These are phyloP conservation scores for Dalechampia spathulata DNA, from an alignment of 441 rosid genomes.

Conservation along the genomic window DNA sequence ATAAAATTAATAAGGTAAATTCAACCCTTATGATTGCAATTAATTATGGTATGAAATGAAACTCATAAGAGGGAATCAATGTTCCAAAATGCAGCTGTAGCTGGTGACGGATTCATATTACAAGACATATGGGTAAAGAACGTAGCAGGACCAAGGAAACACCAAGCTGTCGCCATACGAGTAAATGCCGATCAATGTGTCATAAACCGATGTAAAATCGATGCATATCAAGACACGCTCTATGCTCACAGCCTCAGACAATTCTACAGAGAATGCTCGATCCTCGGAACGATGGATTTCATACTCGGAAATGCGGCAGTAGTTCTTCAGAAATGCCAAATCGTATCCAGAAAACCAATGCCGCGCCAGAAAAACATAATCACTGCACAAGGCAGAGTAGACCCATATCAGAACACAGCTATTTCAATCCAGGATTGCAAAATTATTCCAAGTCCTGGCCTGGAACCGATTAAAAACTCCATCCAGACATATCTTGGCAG, in stretches of 20 bases:
- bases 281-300: slow-evolving; percentile 15
- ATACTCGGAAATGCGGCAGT: slow-evolving; percentile 18
- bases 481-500: slow-evolving; percentile 42
- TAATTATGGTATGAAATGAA: no score
- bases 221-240: slow-evolving; percentile 17
- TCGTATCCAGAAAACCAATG: slow-evolving; percentile 21
- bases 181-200: slow-evolving; percentile 15
- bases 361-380: slow-evolving; percentile 38
- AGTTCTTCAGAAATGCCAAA: slow-evolving; percentile 11
- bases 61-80: no score
- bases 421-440: slow-evolving; percentile 41
- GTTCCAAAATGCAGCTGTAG: slow-evolving; percentile 10
- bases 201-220: slow-evolving; percentile 15
- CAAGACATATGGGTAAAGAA: slow-evolving; percentile 14
- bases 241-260: slow-evolving; percentile 13
- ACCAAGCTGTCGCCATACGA: slow-evolving; percentile 16
- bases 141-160: slow-evolving; percentile 32
- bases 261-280: slow-evolving; percentile 17
- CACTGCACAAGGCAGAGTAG: slow-evolving; percentile 57
- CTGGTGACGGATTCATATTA: slow-evolving; percentile 18
- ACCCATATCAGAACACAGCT: slow-evolving; percentile 55
- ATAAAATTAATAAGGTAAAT: no score
- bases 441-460: slow-evolving; percentile 29
- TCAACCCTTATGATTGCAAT: no score
- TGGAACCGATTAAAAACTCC: slow-evolving; percentile 19